Conservation (phyloP, 164 flowering plant species). For the Piper longum region DNA sequence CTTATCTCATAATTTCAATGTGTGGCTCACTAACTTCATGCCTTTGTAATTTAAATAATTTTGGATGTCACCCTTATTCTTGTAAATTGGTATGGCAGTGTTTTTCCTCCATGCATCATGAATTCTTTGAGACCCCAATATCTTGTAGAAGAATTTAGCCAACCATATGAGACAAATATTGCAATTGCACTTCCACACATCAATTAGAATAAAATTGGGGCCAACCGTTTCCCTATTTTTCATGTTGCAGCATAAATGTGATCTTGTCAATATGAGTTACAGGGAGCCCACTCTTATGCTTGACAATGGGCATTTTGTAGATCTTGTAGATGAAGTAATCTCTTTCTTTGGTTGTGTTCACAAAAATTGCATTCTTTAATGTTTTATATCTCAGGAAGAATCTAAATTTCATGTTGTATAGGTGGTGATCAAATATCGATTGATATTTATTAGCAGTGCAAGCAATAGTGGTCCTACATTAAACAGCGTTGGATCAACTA, state of each 20-base stretch:
- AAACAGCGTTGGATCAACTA: slow-evolving; percentile 96
- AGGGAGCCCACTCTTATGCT: slow-evolving; percentile 84
- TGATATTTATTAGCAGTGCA: slow-evolving; percentile 90
- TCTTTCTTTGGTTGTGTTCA: not conserved
- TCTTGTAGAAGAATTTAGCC: too few species aligned
- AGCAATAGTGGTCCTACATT: slow-evolving; percentile 95
- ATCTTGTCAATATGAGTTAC: slow-evolving; percentile 96
- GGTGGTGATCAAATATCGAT: slow-evolving; percentile 80
- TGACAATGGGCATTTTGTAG: slow-evolving; percentile 94
- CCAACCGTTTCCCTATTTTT: not conserved
- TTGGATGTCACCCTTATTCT: too few species aligned
- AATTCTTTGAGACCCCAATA: too few species aligned
- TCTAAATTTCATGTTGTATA: slow-evolving; percentile 8
- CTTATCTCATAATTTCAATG: too few species aligned
- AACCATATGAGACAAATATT: too few species aligned
- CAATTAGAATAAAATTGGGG: too few species aligned
- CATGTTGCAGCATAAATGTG: slow-evolving; percentile 79
- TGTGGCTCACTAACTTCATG: too few species aligned
- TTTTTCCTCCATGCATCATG: too few species aligned
- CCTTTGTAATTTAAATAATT: too few species aligned
- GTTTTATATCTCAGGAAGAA: not conserved
- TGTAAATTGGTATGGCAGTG: too few species aligned
- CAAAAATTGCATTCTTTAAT: not conserved
- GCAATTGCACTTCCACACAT: too few species aligned
- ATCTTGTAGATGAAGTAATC: slow-evolving; percentile 76